Evolutionary conservation across 805 yeast species (phyloP).

Genomic region (Wickerhamiella nectarea): DNA sequence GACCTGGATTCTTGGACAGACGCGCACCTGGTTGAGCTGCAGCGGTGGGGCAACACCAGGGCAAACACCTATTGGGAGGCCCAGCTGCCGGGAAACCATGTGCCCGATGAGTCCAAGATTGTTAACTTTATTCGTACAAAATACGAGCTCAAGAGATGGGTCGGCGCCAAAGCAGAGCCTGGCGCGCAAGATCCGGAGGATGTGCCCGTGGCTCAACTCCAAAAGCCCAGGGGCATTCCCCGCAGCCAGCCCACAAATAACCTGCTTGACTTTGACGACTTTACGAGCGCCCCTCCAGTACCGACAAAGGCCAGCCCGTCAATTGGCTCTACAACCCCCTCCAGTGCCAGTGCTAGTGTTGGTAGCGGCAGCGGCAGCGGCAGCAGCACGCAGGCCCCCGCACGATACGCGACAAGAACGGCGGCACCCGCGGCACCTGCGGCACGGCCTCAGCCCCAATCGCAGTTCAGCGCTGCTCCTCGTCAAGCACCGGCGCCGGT

Average conservation of each 20-base stretch:
- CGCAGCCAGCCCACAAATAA: not conserved
- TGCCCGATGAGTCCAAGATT: conserved; percentile 73
- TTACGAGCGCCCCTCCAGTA: conserved; percentile 7
- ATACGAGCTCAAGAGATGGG: conserved; percentile 87
- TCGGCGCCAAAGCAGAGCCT: conserved; percentile 41
- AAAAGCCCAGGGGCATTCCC: not conserved
- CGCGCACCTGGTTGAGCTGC: conserved; percentile 71
- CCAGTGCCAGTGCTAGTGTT: not conserved
- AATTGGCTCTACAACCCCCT: not conserved
- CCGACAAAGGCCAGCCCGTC: conserved; percentile 10
- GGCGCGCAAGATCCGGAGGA: conserved; percentile 16
- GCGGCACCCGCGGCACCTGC: conserved; percentile 12
- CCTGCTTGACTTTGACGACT: conserved; percentile 18
- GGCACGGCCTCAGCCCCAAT: no score
- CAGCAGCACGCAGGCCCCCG: no score
- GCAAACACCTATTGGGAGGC: conserved; percentile 82
- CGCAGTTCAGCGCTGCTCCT: no score
- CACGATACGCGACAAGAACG: not conserved
- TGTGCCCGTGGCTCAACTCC: conserved; percentile 8
- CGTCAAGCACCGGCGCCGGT: conserved; percentile 5
- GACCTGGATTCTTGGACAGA: conserved; percentile 96
- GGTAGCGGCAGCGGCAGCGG: no score
- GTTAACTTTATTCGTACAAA: conserved; percentile 85
- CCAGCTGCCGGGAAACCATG: conserved; percentile 51
- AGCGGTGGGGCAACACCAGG: conserved; percentile 70